phyloP scores from a whole-genome alignment of 2,329 filamentous ascomycete species.

The Neurospora sp. region DNA sequence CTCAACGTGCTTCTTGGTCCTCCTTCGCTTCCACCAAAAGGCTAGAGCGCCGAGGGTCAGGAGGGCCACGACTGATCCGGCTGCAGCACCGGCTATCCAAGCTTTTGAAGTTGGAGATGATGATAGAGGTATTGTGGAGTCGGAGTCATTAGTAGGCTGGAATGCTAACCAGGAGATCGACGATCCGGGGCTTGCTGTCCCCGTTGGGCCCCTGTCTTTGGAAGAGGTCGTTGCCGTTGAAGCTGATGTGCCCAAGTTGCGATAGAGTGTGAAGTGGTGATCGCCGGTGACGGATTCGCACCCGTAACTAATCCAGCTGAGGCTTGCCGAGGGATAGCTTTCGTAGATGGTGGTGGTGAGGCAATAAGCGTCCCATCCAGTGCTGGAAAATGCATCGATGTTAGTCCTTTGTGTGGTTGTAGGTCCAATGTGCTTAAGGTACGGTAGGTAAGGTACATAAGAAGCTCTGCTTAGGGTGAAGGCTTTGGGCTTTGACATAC shows the following conservation, averaged over 20 bases:
- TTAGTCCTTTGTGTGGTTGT: no score
- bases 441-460: no score
- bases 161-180: no score
- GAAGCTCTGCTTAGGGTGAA: neutral
- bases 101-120: neutral
- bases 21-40: neutral
- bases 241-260: no score
- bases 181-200: no score
- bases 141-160: neutral
- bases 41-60: accelerated
- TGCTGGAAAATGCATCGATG: no score
- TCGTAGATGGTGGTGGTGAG: neutral
- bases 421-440: no score
- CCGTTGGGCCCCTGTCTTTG: no score
- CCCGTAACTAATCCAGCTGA: neutral
- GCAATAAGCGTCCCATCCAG: no score
- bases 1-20: neutral
- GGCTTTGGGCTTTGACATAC: neutral
- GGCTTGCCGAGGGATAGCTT: neutral
- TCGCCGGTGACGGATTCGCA: no score
- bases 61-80: accelerated
- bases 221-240: no score
- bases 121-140: neutral
- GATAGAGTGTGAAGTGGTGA: no score
- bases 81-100: neutral